Evolutionary conservation across 306 rosid genomes (phyloP), one percentile per base, ranked within the genome.

Genomic region (Quillaja saponaria): DNA sequence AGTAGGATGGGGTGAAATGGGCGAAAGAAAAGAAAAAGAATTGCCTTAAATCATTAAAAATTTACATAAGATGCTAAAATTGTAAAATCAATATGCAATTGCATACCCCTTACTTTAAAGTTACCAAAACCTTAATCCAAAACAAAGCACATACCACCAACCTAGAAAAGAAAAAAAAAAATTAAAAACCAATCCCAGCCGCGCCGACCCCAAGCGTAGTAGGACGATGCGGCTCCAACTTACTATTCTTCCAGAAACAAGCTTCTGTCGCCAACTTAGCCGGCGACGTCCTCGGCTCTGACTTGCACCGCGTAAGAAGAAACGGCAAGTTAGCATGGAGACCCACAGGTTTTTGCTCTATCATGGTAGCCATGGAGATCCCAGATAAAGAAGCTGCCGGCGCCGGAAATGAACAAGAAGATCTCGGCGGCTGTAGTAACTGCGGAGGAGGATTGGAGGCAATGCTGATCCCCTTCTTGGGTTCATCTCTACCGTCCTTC

Each of bases 221-320:
- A 67, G 82, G 76, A 12, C 80, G 85, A 55, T 85, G 84, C 60
- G 77, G 90, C 78, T 88, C 96, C 0, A 83, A 70, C 78, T 87
- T 87, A 67, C 90, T 19, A 25, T 81, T 85, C 58, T 89, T 92
- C 94, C 98, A 92, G 45, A 79, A 88, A 61, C 98, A 84, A 66
- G 87, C 74, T 40, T 89, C 99, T 8, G 90, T 82, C 1, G 87
- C 77, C 0, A 88, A 74, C 76, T 82, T 81, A 42, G 87, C 51
- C 64, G 94, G 58, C 0, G 95, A 74, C 68, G 87, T 80, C 96
- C 75, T 74, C 46, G 99, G 99, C 91, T 92, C 99, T 54, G 99
- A 92, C 76, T 92, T 89, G 65, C 99, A 92, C 21, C 99, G 86
- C 10, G 82, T 89, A 13, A 92, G 90, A 51, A 79, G 90, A 25